phyloP scores from a whole-genome alignment of 345 rosid genomes.

The Rubroshorea leprosula region DNA sequence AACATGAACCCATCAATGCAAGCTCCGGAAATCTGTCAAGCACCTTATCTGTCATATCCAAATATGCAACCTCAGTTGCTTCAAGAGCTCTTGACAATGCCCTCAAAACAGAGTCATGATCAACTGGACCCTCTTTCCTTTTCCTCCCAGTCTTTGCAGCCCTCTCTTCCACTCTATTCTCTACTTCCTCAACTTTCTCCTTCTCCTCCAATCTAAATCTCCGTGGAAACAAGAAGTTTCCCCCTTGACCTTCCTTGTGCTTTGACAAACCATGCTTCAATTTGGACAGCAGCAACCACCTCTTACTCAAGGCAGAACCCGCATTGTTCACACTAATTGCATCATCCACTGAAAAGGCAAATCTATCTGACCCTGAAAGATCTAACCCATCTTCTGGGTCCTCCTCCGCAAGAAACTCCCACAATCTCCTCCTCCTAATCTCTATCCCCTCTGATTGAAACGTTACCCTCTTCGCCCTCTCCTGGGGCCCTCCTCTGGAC shows the following conservation, averaged over 20 bases:
- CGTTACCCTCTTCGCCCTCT: slow-evolving; percentile 43
- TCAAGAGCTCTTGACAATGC: slow-evolving; percentile 86
- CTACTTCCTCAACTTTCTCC: slow-evolving; percentile 46
- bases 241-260: slow-evolving; percentile 53
- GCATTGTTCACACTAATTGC: slow-evolving; percentile 62
- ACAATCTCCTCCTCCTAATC: slow-evolving; percentile 47
- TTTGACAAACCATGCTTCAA: slow-evolving; percentile 74
- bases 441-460: slow-evolving; percentile 54
- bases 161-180: slow-evolving; percentile 50
- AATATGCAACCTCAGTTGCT: slow-evolving; percentile 66
- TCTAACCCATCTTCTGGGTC: slow-evolving; percentile 86
- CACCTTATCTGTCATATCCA: slow-evolving; percentile 94
- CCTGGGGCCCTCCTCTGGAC: slow-evolving; percentile 17
- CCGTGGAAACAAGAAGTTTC: slow-evolving; percentile 69
- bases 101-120: slow-evolving; percentile 66
- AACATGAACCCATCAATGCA: slow-evolving; percentile 96
- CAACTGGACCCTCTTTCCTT: slow-evolving; percentile 76
- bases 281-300: slow-evolving; percentile 82
- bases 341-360: slow-evolving; percentile 88
- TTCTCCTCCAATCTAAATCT: slow-evolving; percentile 66
- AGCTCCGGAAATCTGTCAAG: slow-evolving; percentile 82
- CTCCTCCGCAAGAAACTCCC: slow-evolving; percentile 89
- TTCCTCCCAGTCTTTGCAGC: slow-evolving; percentile 45
- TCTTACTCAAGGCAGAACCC: slow-evolving; percentile 57
- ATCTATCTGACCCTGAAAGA: slow-evolving; percentile 90